A percentile compares a stretch with the other conserved stretches of the same genome.
These are phyloP conservation scores for Ustilago hordei DNA, from an alignment of 1,284 basidiomycete species.

Conservation along the genomic window DNA sequence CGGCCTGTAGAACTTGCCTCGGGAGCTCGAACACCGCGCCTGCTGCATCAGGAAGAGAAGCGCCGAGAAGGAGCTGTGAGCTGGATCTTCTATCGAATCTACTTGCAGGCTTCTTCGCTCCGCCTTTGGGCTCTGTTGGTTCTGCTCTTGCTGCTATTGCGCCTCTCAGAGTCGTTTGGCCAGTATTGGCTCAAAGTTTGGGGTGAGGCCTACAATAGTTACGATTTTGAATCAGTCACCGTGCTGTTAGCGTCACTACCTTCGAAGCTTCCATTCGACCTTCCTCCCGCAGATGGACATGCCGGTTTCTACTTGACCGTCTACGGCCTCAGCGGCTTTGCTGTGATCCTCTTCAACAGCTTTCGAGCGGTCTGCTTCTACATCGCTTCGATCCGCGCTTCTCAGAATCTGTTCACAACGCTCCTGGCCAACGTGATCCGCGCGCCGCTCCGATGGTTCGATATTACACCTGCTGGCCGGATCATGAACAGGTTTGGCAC, in stretches of 20 bases:
- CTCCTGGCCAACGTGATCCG: constrained; percentile 59
- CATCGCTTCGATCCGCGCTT: constrained; percentile 40
- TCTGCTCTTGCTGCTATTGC: constrained; percentile 29
- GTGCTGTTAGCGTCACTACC: not conserved
- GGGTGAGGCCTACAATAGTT: constrained; percentile 53
- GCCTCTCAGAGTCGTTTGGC: constrained; percentile 45
- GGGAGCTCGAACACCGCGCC: constrained; percentile 38
- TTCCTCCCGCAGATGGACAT: constrained; percentile 34
- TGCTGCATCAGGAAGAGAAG: constrained; percentile 57
- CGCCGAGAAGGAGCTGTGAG: constrained; percentile 48
- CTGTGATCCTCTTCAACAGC: constrained; percentile 49
- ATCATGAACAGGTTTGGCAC: constrained; percentile 66
- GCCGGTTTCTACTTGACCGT: constrained; percentile 41
- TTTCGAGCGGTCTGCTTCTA: constrained; percentile 42
- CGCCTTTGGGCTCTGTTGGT: constrained; percentile 40
- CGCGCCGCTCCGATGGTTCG: constrained; percentile 64
- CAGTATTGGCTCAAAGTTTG: constrained; percentile 63
- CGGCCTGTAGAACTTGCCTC: constrained; percentile 17
- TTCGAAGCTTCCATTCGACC: constrained; percentile 15
- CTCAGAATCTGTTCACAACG: constrained; percentile 54
- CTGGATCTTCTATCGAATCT: constrained; percentile 53
- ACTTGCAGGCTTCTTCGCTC: constrained; percentile 43
- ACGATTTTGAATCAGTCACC: constrained; percentile 1
- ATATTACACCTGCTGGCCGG: constrained; percentile 61
- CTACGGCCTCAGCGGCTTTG: constrained; percentile 44